Conservation (phyloP, 2,329 filamentous ascomycete species). For the Hypoxylon sp. region DNA sequence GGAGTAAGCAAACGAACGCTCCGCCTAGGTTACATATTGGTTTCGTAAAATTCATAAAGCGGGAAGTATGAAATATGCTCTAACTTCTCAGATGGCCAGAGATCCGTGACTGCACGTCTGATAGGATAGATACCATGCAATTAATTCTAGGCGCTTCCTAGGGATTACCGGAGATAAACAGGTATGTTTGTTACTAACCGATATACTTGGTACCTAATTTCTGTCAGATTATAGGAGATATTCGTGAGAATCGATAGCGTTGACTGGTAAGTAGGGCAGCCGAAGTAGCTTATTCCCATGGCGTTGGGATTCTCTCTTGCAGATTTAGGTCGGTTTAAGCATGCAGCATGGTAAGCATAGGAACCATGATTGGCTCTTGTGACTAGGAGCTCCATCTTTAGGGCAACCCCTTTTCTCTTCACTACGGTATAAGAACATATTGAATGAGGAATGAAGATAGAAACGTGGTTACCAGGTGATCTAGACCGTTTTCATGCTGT, state of each 20-base stretch:
- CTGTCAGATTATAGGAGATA: slow-evolving; percentile 3
- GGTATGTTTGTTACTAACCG: background rate
- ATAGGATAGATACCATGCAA: background rate
- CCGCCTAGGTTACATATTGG: background rate
- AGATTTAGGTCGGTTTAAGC: background rate
- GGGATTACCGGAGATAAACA: background rate
- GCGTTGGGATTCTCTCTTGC: background rate
- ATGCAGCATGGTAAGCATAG: background rate
- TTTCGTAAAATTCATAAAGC: background rate
- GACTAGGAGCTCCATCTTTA: slow-evolving; percentile 2
- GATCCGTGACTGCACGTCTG: too few species aligned
- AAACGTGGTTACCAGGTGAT: slow-evolving; percentile 2
- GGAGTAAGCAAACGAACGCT: background rate
- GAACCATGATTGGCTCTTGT: slow-evolving; percentile 9
- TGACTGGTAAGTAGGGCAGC: too few species aligned
- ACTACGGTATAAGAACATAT: slow-evolving; percentile 9
- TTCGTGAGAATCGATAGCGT: background rate
- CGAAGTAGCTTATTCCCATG: slow-evolving; percentile 32
- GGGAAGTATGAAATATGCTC: too few species aligned
- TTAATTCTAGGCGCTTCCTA: background rate
- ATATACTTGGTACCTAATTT: background rate
- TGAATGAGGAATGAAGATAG: background rate
- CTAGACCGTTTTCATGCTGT: slow-evolving; percentile 17
- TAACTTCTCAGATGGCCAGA: background rate
- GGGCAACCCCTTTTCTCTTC: background rate